Evolutionary conservation across 768 basidiomycete species (phyloP).

Genomic region (Lactarius evosmus): DNA sequence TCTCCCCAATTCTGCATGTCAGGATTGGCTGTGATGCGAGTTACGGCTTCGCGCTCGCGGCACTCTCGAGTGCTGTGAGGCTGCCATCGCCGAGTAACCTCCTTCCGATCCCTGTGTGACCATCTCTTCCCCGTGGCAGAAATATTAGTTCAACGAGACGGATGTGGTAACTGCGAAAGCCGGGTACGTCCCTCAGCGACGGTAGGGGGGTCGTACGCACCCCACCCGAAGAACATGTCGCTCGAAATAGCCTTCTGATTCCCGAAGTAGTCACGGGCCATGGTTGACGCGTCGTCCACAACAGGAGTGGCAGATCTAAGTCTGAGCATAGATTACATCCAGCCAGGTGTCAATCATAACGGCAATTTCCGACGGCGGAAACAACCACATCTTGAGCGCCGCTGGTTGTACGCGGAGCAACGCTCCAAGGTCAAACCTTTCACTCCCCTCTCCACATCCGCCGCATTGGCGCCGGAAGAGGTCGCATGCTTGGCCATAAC

Average conservation of each 20-base stretch:
- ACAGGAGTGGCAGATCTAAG: constrained; percentile 30
- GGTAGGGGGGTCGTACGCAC: constrained; percentile 73
- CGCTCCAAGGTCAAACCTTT: constrained; percentile 84
- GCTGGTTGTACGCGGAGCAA: constrained; percentile 59
- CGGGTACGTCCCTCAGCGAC: constrained; percentile 76
- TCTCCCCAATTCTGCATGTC: constrained; percentile 86
- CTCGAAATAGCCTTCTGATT: constrained; percentile 94
- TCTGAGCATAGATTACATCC: neutral
- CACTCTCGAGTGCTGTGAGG: constrained; percentile 53
- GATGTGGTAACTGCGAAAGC: constrained; percentile 83
- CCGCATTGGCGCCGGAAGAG: constrained; percentile 41
- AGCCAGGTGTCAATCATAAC: neutral
- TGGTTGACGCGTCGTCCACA: constrained; percentile 62
- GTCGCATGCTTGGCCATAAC: constrained; percentile 32
- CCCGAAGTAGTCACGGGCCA: constrained; percentile 89
- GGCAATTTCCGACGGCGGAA: neutral
- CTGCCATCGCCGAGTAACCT: constrained; percentile 49
- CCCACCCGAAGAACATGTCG: constrained; percentile 95
- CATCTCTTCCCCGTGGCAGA: constrained; percentile 74
- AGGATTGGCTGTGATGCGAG: constrained; percentile 73
- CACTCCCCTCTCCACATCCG: constrained; percentile 62
- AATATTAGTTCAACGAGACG: constrained; percentile 95
- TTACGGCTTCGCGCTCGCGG: constrained; percentile 75
- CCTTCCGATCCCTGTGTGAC: constrained; percentile 47
- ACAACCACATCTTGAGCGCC: constrained; percentile 34